Evolutionary conservation across 805 yeast species (phyloP).

Genomic region (Candida krabiensis): DNA sequence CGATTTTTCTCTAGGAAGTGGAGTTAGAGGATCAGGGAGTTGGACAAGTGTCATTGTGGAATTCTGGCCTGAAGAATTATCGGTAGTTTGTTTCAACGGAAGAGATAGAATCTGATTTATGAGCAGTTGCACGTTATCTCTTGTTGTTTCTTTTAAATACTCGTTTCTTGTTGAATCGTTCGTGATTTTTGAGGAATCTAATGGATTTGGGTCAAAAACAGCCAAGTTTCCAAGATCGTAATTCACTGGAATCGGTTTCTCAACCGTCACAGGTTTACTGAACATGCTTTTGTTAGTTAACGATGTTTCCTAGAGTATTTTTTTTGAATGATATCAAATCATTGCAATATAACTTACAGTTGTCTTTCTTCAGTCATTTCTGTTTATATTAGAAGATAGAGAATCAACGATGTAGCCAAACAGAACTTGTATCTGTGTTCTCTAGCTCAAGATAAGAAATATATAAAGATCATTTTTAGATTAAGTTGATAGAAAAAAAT

Average conservation of each 20-base stretch:
- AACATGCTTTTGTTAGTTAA: not conserved
- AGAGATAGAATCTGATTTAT: constrained; percentile 87
- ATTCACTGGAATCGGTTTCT: constrained; percentile 84
- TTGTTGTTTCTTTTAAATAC: constrained; percentile 61
- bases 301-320: no score
- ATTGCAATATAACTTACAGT: constrained; percentile 18
- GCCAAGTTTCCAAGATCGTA: constrained; percentile 91
- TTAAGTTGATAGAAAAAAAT: constrained; percentile 10
- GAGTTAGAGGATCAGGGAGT: constrained; percentile 81
- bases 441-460: no score
- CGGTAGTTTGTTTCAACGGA: constrained; percentile 84
- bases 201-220: constrained; percentile 85
- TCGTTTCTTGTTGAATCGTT: constrained; percentile 59
- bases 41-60: constrained; percentile 77
- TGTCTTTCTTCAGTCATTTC: constrained; percentile 15
- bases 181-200: constrained; percentile 59
- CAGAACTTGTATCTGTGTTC: no score
- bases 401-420: no score
- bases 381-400: no score
- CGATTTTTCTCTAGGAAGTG: constrained; percentile 92
- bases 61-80: constrained; percentile 47
- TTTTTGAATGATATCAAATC: no score
- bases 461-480: no score
- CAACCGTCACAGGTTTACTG: constrained; percentile 78
- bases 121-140: constrained; percentile 91